These are phyloP conservation scores for Phytophthora cryptogea DNA, from an alignment of 352 stramenopile genomes.

Conservation along the genomic window DNA sequence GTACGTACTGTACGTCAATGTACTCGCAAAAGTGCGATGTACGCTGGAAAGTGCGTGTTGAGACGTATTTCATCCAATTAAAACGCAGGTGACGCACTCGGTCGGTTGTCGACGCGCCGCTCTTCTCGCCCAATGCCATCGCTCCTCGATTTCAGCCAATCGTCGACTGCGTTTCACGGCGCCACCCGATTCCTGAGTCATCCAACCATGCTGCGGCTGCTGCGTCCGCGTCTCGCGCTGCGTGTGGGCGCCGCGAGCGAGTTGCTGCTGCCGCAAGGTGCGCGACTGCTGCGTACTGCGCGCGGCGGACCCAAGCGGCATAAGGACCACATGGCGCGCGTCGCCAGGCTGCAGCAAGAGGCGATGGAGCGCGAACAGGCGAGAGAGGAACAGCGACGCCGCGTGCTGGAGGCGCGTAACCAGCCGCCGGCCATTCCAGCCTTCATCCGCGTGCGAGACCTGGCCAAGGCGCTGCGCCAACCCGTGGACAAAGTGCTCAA, in stretches of 20 bases:
- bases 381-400: constrained; percentile 23
- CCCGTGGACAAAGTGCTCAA: constrained; percentile 79
- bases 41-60: too few relatives aligned
- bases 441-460: constrained; percentile 75
- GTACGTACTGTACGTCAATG: constrained; percentile 1
- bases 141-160: too few relatives aligned
- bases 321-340: constrained; percentile 30
- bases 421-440: constrained; percentile 30
- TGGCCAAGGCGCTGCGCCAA: constrained; percentile 71
- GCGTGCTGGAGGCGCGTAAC: constrained; percentile 28
- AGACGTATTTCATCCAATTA: too few relatives aligned
- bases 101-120: too few relatives aligned
- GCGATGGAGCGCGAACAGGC: constrained; percentile 14
- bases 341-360: constrained; percentile 16
- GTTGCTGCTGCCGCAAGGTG: constrained; percentile 1
- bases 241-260: constrained; percentile 3
- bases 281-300: constrained; percentile 34
- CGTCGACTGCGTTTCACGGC: too few relatives aligned
- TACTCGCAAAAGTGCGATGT: too few relatives aligned
- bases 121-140: too few relatives aligned
- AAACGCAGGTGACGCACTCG: too few relatives aligned
- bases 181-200: too few relatives aligned
- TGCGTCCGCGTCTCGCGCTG: constrained; percentile 15
- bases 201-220: constrained; percentile 5
- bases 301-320: constrained; percentile 29